Evolutionary conservation across 257 asterid genomes (phyloP), one percentile per base, ranked within the genome.

Genomic region (Ilex aquifolium): DNA sequence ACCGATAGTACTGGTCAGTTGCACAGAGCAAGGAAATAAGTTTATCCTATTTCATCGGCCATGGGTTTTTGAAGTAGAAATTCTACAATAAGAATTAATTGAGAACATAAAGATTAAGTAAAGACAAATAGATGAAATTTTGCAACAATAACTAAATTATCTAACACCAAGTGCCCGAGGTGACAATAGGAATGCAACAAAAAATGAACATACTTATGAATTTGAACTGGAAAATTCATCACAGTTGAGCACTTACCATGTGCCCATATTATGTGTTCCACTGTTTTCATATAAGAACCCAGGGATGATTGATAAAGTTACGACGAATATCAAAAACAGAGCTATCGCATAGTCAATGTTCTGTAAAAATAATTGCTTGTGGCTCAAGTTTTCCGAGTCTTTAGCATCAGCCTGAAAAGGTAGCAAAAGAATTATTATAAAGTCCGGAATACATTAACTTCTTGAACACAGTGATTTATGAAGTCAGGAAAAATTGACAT

Each of bases 281-380:
- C 95, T 86, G 74, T 91, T 88, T 61, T 91, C 95, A 9, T 78
- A 88, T 66, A 91, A 80, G 74, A 91, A 91, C 50, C 97, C 97
- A 0, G 97, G 97, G 58, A 86, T 78, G 46, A 91, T 88, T 2
- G 97, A 91, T 52, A 88, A 52, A 7, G 97, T 85, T 56, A 88
- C 77, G 10, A 76, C 88, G 15, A 78, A 88, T 11, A 82, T 83
- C 55, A 86, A 57, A 67, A 39, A 88, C 31, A 87, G 69, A 60
- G 73, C 86, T 66, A 88, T 31, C 11, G 63, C 82, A 60, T 86
- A 87, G 59, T 91, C 98, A 3, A 74, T 67, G 61, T 88, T 88
- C 77, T 85, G 57, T 4, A 6, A 3, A 15, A 91, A n/a, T 71
- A 91, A 32, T 62, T 79, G 63, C 56, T 67, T 85, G 74, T 62